Conservation (phyloP, 2,329 filamentous ascomycete species). For the Neonectria sp. region DNA sequence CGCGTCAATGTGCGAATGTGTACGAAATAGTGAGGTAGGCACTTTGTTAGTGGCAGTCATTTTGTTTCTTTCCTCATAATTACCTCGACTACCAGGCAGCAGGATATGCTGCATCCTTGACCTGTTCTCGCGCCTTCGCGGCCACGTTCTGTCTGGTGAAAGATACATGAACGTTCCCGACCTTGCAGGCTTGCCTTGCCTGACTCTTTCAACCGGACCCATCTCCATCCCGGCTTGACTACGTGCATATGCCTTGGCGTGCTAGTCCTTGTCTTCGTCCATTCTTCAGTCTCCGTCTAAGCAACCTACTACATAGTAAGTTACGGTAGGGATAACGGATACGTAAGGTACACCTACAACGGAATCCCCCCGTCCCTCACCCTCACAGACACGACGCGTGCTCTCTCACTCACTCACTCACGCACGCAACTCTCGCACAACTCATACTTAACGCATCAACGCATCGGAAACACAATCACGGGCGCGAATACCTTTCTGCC, state of each 20-base stretch:
- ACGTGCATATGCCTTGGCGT: background rate
- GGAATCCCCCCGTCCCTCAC: background rate
- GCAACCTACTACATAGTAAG: conserved; percentile 1
- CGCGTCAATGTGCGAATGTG: background rate
- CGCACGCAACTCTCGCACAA: conserved; percentile 5
- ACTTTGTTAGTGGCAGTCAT: conserved; percentile 14
- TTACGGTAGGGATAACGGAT: background rate
- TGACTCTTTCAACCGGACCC: conserved; percentile 18
- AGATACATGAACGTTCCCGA: conserved; percentile 17
- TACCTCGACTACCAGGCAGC: background rate
- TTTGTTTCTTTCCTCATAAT: conserved; percentile 6
- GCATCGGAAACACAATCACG: background rate
- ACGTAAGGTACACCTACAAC: conserved; percentile 7
- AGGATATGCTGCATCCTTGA: background rate
- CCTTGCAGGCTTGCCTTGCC: conserved; percentile 3
- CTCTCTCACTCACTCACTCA: conserved; percentile 10
- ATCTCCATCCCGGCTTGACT: conserved; percentile 13
- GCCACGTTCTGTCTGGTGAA: conserved; percentile 13
- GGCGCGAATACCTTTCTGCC: conserved; percentile 8
- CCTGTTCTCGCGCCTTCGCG: conserved; percentile 19
- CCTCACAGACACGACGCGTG: background rate
- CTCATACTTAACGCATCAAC: background rate
- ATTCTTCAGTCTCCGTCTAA: conserved; percentile 17
- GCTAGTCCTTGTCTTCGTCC: conserved; percentile 23
- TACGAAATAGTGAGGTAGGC: background rate